phyloP scores from a whole-genome alignment of 2,329 filamentous ascomycete species.

The Ustulina deusta region DNA sequence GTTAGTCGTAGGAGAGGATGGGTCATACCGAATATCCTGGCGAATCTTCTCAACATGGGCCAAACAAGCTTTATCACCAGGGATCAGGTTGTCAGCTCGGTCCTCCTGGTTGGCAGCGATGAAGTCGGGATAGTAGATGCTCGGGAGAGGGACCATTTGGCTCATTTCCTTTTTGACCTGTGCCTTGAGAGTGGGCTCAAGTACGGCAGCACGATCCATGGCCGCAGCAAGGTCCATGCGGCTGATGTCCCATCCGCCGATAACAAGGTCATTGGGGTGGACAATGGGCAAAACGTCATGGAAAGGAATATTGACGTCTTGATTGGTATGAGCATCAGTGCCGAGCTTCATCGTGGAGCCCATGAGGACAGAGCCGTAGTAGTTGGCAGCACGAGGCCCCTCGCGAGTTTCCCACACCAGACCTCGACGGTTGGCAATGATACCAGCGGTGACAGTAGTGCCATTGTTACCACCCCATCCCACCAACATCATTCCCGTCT shows the following conservation, averaged over 20 bases:
- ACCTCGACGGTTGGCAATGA: constrained; percentile 91
- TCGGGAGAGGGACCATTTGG: constrained; percentile 86
- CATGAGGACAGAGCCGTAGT: constrained; percentile 99
- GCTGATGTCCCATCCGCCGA: constrained; percentile 99
- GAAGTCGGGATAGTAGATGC: constrained; percentile 99
- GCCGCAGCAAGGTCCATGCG: constrained; percentile 86
- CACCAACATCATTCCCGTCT: constrained; percentile 96
- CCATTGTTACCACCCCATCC: constrained; percentile 99
- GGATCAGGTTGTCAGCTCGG: constrained; percentile 89
- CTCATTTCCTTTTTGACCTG: constrained; percentile 94
- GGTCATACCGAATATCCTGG: constrained; percentile 82
- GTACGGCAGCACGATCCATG: constrained; percentile 95
- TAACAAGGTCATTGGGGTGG: constrained; percentile 93
- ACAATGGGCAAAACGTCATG: constrained; percentile 95
- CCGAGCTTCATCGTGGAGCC: constrained; percentile 97
- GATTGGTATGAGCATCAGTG: constrained; percentile 81
- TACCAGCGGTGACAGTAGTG: constrained; percentile 94
- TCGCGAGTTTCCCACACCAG: constrained; percentile 95
- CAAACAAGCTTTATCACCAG: constrained; percentile 84
- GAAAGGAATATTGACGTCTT: constrained; percentile 97
- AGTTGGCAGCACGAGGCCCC: constrained; percentile 86
- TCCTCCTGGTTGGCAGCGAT: constrained; percentile 99
- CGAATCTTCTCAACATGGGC: constrained; percentile 94
- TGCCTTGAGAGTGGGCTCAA: constrained; percentile 93
- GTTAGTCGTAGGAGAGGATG: neutral